These are phyloP conservation scores for Simmondsia chinensis DNA, from an alignment of 148 eudicot species.

Conservation along the genomic window DNA sequence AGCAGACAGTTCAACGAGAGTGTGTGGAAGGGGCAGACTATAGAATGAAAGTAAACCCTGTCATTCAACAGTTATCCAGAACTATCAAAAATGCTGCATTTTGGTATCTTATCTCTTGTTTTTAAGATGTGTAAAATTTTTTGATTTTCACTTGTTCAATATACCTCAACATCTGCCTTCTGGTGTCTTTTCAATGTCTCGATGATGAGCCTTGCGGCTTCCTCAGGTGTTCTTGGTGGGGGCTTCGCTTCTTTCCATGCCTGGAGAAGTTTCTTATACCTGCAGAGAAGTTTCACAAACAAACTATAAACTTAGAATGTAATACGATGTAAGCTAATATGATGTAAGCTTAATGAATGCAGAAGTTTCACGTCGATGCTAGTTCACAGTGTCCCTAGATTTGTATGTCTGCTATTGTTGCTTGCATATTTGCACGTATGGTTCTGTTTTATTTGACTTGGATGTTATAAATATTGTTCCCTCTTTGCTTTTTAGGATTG, in stretches of 20 bases:
- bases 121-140: not conserved
- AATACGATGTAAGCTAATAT: no score
- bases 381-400: no score
- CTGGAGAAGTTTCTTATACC: constrained; percentile 70
- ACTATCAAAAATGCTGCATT: constrained; percentile 1
- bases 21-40: constrained; percentile 66
- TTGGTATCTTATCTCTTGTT: not conserved
- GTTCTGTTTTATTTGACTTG: no score
- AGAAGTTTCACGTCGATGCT: no score
- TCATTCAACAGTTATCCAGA: constrained; percentile 9
- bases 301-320: no score
- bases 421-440: no score
- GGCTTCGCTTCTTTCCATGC: constrained; percentile 91
- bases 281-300: no score
- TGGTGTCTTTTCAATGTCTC: constrained; percentile 62
- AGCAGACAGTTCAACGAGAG: constrained; percentile 35
- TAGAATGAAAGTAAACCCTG: constrained; percentile 84
- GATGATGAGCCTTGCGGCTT: constrained; percentile 74
- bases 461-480: no score
- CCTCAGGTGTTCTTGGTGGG: constrained; percentile 82
- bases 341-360: no score
- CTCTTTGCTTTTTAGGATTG: no score
- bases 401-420: no score
- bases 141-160: not conserved
- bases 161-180: constrained; percentile 87